Base-by-base conservation (phyloP, 495 filamentous ascomycete genomes). In the Rostrohypoxylon terebratum region DNA sequence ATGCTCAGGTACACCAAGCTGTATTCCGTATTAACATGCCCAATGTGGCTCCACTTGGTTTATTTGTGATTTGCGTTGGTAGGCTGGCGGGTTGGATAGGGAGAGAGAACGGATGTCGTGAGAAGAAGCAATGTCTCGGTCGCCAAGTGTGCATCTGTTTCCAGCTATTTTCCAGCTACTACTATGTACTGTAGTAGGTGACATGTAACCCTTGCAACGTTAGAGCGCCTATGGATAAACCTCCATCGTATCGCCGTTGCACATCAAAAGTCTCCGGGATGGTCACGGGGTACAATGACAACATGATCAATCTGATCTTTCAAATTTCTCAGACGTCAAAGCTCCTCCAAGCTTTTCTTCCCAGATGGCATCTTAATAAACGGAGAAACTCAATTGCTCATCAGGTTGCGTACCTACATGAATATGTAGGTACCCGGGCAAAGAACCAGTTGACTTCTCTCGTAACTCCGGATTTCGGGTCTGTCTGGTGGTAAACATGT, bases 31-130 rank as follows among this genome's bases (percentile, higher is more conserved):
- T 59, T 42, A 68, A 61, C 44, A 28, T 55, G 38, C 33, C 65
- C 55, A 59, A 60, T 45, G 18, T 42, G 34, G 16, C 44, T 55
- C 65, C 65, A 68, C 57, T 61, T 54, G 18, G 65, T 44, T 68
- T 61, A 58, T 68, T 68, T 45, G 47, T 53, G 28, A 58, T 68
- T 68, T 45, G 47, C 53, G 28, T 31, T 33, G 50, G 55, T 13
- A 42, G 38, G 38, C 13, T 42, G 38, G 38, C 18, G 38, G 25
- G 25, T 40, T 31, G 21, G 54, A 40, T 40, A 58, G 4, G 23
- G 58, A 54, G 55, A 23, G 18, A 28, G 28, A 28, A 28, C 28
- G 28, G 25, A 68, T 58, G 54, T 40, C 44, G 48, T 60, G 55
- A 61, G 57, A 51, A 31, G 25, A 42, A 42, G 36, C 16, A 50